Conservation (phyloP, 345 rosid species). For the Odontarrhena argentea region DNA sequence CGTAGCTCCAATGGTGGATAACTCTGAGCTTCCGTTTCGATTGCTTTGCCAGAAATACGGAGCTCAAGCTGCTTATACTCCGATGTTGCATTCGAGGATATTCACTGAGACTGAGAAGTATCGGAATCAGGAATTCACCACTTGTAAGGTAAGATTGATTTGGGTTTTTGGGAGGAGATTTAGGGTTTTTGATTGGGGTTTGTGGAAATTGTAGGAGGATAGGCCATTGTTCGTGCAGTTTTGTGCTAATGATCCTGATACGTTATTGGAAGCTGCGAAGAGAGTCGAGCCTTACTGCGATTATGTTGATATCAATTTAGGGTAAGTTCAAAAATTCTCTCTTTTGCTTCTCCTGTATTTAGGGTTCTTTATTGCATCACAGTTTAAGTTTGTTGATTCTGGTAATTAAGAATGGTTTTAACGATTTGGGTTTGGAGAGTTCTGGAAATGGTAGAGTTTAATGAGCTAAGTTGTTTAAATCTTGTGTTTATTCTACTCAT, state of each 20-base stretch:
- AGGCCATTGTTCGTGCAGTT: constrained; percentile 95
- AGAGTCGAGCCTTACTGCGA: constrained; percentile 82
- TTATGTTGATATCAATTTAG: constrained; percentile 92
- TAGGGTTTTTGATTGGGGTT: constrained; percentile 7
- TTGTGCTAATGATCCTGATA: constrained; percentile 92
- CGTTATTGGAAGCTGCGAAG: constrained; percentile 72
- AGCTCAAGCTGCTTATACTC: constrained; percentile 90
- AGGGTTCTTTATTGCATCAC: neutral
- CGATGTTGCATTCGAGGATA: constrained; percentile 90
- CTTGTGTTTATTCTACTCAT: neutral
- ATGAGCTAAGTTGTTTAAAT: neutral
- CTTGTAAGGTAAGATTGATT: constrained; percentile 63
- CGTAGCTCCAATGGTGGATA: constrained; percentile 99
- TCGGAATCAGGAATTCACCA: constrained; percentile 74
- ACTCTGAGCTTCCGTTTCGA: constrained; percentile 94
- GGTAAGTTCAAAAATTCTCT: constrained; percentile 47
- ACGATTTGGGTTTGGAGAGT: neutral
- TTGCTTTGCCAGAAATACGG: constrained; percentile 93
- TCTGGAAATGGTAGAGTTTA: neutral
- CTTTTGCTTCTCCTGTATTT: neutral
- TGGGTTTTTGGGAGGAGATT: neutral
- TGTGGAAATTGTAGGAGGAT: constrained; percentile 66
- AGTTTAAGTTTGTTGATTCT: neutral
- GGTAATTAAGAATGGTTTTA: neutral
- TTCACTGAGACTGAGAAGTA: constrained; percentile 82